Evolutionary conservation across 1,284 basidiomycete genomes (phyloP).

Genomic region (Mycosarcoma maydis): DNA sequence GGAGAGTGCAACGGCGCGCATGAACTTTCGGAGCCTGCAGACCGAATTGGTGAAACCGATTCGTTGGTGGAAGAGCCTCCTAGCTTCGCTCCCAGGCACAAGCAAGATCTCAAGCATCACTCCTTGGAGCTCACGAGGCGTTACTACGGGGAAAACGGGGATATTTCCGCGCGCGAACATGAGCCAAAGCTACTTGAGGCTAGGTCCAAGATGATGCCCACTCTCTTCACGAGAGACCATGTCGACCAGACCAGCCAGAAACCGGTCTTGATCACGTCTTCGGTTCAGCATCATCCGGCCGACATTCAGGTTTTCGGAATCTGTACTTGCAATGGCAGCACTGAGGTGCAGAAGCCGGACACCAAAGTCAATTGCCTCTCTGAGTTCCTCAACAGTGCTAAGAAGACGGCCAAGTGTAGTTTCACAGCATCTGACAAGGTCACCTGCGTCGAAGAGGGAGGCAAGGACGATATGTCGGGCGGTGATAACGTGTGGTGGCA

Average conservation of each 20-base stretch:
- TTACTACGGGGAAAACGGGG: no score
- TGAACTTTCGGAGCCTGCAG: neutral
- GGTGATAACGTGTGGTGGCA: conserved; percentile 14
- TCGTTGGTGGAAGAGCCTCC: no score
- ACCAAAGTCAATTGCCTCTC: neutral
- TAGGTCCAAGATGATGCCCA: no score
- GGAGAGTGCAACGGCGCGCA: neutral
- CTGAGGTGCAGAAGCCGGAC: no score
- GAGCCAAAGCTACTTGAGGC: no score
- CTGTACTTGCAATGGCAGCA: neutral
- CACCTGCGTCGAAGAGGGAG: conserved; percentile 3
- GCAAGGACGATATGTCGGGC: neutral
- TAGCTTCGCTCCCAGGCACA: no score
- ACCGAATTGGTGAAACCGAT: no score
- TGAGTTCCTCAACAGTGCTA: conserved; percentile 3
- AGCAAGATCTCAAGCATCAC: no score
- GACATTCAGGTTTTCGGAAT: neutral
- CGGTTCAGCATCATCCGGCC: neutral
- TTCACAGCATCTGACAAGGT: neutral
- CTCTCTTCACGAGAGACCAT: no score
- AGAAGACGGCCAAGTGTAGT: neutral
- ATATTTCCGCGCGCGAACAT: no score
- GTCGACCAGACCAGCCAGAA: no score
- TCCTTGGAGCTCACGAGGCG: no score
- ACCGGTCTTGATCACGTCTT: neutral